Conservation (phyloP, 371 early-diverging fungal genomes). For the Mortierella sp. region DNA sequence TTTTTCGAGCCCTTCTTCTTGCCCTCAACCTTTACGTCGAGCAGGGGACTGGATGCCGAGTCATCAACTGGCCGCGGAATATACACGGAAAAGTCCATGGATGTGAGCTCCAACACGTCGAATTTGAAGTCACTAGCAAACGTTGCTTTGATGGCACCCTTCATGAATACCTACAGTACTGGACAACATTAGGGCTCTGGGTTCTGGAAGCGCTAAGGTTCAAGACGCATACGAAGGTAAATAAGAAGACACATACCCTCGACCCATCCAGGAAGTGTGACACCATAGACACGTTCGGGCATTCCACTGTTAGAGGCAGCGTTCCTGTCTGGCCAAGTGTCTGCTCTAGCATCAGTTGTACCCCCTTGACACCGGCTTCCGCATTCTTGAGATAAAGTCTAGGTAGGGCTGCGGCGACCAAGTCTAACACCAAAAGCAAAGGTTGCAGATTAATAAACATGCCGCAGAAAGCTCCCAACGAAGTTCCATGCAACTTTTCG, state of each 20-base stretch:
- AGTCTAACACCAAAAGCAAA: conserved; percentile 10
- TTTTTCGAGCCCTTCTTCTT: conserved; percentile 37
- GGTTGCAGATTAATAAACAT: too few species aligned
- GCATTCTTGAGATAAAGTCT: conserved; percentile 21
- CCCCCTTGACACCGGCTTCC: conserved; percentile 31
- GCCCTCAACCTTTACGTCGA: conserved; percentile 26
- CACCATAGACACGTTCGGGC: conserved; percentile 22
- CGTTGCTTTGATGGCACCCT: conserved; percentile 28
- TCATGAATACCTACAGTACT: conserved; percentile 22
- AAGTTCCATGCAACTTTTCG: too few species aligned
- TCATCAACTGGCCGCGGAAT: conserved; percentile 24
- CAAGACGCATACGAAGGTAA: background rate
- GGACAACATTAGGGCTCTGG: too few species aligned
- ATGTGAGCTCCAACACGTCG: conserved; percentile 26
- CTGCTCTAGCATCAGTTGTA: conserved; percentile 29
- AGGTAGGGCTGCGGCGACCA: conserved; percentile 29
- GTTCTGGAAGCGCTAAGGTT: too few species aligned
- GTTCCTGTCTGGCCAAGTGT: conserved; percentile 3
- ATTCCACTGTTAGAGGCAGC: conserved; percentile 25
- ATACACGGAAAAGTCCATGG: conserved; percentile 21
- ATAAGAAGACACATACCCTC: conserved; percentile 11
- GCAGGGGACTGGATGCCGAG: conserved; percentile 1
- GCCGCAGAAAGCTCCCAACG: too few species aligned
- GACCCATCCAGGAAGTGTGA: conserved; percentile 35
- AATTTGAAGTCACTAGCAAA: conserved; percentile 36